A percentile compares a stretch with the other conserved stretches of the same genome.
phyloP scores from a whole-genome alignment of 2,329 filamentous ascomycete genomes.

The Aspergillus pseudotamarii region DNA sequence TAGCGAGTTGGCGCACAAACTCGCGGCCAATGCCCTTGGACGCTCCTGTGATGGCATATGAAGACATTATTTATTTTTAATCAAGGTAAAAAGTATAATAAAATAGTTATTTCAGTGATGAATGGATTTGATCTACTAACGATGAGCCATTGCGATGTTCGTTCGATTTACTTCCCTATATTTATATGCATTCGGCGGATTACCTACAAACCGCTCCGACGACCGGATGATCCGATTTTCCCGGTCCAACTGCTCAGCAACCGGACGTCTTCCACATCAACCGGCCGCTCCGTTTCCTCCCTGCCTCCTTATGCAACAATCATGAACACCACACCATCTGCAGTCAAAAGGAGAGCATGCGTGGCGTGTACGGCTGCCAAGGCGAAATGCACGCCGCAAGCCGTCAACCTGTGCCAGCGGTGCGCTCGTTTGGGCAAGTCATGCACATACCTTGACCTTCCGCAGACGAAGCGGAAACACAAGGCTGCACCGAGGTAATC shows the following conservation, averaged over 20 bases:
- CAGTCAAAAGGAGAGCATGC: slow-evolving; percentile 27
- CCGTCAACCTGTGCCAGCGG: slow-evolving; percentile 25
- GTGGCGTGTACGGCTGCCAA: slow-evolving; percentile 27
- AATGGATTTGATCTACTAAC: background rate
- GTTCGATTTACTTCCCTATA: background rate
- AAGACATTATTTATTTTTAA: slow-evolving; percentile 35
- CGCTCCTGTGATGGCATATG: slow-evolving; percentile 40
- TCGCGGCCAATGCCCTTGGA: slow-evolving; percentile 38
- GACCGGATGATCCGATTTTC: background rate
- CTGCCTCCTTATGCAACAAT: background rate
- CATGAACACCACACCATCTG: background rate
- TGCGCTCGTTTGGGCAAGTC: background rate
- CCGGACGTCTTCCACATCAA: too few relatives aligned
- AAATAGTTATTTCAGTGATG: background rate
- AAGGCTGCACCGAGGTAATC: background rate
- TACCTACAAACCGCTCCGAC: background rate
- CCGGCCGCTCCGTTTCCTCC: background rate
- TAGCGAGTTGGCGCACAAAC: slow-evolving; percentile 33
- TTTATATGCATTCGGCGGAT: background rate
- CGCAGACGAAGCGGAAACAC: background rate
- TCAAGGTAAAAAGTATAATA: background rate
- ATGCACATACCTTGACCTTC: background rate
- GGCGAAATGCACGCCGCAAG: slow-evolving; percentile 28
- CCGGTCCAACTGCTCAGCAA: background rate
- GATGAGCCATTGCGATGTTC: too few relatives aligned